Evolutionary conservation across 2,329 filamentous ascomycete genomes (phyloP), one percentile per base, ranked within the genome.

Genomic region (Xylariales sp.): DNA sequence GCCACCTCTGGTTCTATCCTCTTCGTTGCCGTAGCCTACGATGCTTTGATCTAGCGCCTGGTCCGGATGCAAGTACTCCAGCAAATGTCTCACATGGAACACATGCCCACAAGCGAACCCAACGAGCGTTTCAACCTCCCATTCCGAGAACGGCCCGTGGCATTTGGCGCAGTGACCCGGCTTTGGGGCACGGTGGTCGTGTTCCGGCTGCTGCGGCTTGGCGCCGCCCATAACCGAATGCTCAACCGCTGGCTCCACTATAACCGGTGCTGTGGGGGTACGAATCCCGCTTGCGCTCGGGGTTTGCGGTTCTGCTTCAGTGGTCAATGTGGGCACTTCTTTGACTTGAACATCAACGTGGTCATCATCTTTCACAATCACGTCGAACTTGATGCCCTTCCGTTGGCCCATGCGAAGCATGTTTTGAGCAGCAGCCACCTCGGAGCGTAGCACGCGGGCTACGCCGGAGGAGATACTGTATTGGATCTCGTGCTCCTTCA

Each of bases 401-500:
- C 84, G 81, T 59, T 94, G 87, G 0, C 91, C 89, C 11, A 73
- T 79, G 1, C 91, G 80, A 15, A 97, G 70, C 4, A 80, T 82
- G 38, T 84, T 84, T 76, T 97, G 95, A 1, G 86, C 88, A 4
- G 78, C 74, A 1, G 84, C 83, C 1, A 98, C 91, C 63, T 98
- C 93, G 43, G 90, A 88, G 38, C 86, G 74, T 31, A 97, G 70
- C 1, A 97, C 90, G 41, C 80, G 80, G 1, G 93, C 90, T 3
- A 94, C 93, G 1, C 93, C 93, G 31, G 85, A 83, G 49, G 86
- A 91, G 58, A 98, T 96, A 53, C 86, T 93, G 58, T 87, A 82
- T 65, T 97, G 93, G 32, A 98, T 86, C 58, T 97, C 93, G 58
- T 96, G 90, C 63, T 98, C 93, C 53, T 91, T 84, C 59, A 98